phyloP scores from a whole-genome alignment of 2,329 filamentous ascomycete species.

The Simplicillium aogashimaense region DNA sequence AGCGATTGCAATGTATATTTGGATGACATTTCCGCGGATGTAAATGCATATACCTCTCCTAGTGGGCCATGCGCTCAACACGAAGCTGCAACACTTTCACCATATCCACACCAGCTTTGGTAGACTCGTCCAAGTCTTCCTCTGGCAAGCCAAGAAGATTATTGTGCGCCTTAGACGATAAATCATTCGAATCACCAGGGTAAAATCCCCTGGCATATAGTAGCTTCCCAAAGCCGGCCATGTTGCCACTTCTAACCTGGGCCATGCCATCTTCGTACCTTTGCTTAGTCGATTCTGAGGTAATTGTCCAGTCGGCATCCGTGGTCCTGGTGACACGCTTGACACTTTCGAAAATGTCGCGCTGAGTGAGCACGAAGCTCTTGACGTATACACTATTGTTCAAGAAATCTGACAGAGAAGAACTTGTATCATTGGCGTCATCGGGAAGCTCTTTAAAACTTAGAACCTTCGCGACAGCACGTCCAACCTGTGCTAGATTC shows the following conservation, averaged over 20 bases:
- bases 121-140: conserved; percentile 40
- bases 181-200: conserved; percentile 23
- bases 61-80: conserved; percentile 1
- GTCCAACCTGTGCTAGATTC: conserved; percentile 46
- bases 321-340: conserved; percentile 46
- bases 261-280: conserved; percentile 35
- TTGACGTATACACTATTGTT: conserved; percentile 40
- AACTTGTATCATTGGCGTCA: conserved; percentile 17
- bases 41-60: background rate
- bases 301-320: conserved; percentile 49
- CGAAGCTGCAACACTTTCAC: background rate
- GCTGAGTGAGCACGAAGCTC: conserved; percentile 48
- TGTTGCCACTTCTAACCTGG: conserved; percentile 28
- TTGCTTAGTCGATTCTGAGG: conserved; percentile 30
- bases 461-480: conserved; percentile 38
- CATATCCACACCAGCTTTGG: background rate
- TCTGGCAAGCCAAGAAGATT: conserved; percentile 38
- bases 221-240: conserved; percentile 30
- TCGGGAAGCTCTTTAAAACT: conserved; percentile 32
- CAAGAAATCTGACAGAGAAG: conserved; percentile 23
- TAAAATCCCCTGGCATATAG: conserved; percentile 45
- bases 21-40: too few species aligned
- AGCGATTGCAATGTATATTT: too few species aligned
- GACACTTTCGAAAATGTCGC: conserved; percentile 51
- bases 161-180: conserved; percentile 32